Evolutionary conservation across 768 basidiomycete species (phyloP), one percentile per base, ranked within the genome.

Genomic region (Rubroboletus satanas): DNA sequence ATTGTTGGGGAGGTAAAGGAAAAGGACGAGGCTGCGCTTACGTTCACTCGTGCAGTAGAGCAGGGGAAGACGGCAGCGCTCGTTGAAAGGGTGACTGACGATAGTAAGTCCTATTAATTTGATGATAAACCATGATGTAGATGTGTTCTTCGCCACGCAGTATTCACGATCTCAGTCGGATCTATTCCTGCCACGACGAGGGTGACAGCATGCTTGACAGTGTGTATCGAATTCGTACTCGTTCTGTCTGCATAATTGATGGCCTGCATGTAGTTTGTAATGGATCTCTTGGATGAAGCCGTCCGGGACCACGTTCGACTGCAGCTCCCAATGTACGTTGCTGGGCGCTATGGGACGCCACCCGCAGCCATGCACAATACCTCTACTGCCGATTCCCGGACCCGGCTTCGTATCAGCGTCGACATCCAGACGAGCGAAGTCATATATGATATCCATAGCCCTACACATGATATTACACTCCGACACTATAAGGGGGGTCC

Each of bases 151-250:
- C 7, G 10, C 28, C 12, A 10, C 43, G 0, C 43, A 84, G 83
- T 82, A 50, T 83, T 84, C 61, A 80, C 77, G 0, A 80, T 84
- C 36, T 84, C 83, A 4, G 60, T 84, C 5, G 83, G 83, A 10
- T 77, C 79, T 0, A 75, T 84, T 48, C 78, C 79, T 31, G 69
- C 78, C 0, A 56, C 58, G 2, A 58, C 74, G 39, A 75, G 64
- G 1, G 75, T 83, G 4, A 69, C 66, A 26, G 73, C 75, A 0
- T 68, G 66, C 33, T 26, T 83, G 33, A 76, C 75, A 42, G 82
- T 83, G 59, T 50, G 76, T 62, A 45, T 37, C 21, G 9, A 3
- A 12, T 37, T 18, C 0, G 10, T 52, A 3, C n/a, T 29, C 5
- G 1, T 42, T 23, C 23, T 32, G 18, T 41, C 12, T 26, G 32